Base-by-base conservation (phyloP, 1,284 basidiomycete species). In the Sporisorium sorghi region DNA sequence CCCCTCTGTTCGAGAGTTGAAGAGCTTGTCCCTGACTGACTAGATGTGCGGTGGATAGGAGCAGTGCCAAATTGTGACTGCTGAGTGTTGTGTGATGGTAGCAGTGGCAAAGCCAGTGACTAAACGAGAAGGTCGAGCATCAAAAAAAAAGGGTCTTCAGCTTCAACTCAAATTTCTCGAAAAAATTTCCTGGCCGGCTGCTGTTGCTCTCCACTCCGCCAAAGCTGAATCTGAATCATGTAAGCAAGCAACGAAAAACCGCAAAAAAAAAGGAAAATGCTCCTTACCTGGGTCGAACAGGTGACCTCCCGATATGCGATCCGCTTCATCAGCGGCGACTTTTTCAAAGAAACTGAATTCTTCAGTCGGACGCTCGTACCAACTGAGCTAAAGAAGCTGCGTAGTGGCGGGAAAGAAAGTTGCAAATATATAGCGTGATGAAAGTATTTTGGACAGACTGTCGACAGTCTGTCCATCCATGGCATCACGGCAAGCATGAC, bases 331-430 rank as follows among this genome's bases (percentile, higher is more conserved):
- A 52, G 52, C 66, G 51, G 42, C 21, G 32, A 52, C 52, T 52
- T 40, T 47, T n/a, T n/a, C n/a, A n/a, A n/a, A 24, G 50, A 54
- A 67, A 73, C 63, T 63, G 63, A 58, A 73, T 73, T 52, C 71
- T 73, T 73, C 71, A 73, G 71, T 73, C 71, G 71, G 58, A 73
- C 71, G 71, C 71, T 73, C 71, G 71, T 73, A 73, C 71, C 71
- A 73, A 60, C 71, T 73, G 71, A 73, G 71, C 71, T 73, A 73
- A 65, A 62, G 62, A 66, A 72, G 68, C 68, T 59, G 46, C 9
- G 4, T 9, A 6, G 5, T 37, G 21, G 28, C 9, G 28, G 28
- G 28, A 30, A 30, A 8, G 9, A 30, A 8, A 1, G 11, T 24
- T 24, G 48, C 23, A 17, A 24, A 37, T 37, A 50, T 49, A 49